phyloP scores from a whole-genome alignment of 306 rosid species.

The Fagus crenata region DNA sequence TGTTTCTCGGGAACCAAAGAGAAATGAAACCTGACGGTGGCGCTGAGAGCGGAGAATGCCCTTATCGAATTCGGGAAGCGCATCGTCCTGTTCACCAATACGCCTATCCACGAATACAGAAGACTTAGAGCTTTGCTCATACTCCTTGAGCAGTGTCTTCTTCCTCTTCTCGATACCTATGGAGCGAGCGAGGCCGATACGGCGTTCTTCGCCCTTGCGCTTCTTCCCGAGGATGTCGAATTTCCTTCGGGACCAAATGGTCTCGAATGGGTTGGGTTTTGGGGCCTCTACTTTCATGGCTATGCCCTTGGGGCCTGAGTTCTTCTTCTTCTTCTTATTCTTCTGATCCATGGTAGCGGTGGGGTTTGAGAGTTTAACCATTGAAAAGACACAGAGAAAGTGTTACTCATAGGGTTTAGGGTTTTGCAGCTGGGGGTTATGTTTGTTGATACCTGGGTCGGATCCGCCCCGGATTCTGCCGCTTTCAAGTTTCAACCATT shows the following conservation, averaged over 20 bases:
- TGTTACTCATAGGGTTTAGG: constrained; percentile 21
- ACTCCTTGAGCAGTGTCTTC: constrained; percentile 77
- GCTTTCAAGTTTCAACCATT: no score
- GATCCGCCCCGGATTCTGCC: no score
- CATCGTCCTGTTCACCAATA: constrained; percentile 68
- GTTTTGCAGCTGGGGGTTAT: no score
- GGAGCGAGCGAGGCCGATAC: constrained; percentile 77
- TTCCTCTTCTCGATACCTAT: constrained; percentile 76
- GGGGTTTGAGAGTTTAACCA: constrained; percentile 36
- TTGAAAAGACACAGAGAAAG: neutral
- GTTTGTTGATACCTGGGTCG: no score
- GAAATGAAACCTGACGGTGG: constrained; percentile 53
- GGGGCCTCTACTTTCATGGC: constrained; percentile 70
- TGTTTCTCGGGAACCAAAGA: no score
- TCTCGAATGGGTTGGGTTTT: constrained; percentile 61
- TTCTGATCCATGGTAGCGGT: constrained; percentile 18
- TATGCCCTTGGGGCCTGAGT: constrained; percentile 49
- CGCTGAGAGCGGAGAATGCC: constrained; percentile 85
- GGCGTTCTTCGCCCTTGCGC: constrained; percentile 79
- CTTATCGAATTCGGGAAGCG: constrained; percentile 76
- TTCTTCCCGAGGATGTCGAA: constrained; percentile 81
- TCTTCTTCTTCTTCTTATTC: constrained; percentile 40
- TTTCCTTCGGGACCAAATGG: constrained; percentile 72
- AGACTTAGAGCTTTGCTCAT: constrained; percentile 59
- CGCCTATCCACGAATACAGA: constrained; percentile 73